Percentiles rank a stretch among this genome's conserved stretches.
phyloP scores from a whole-genome alignment of 225 moss, liverwort and hornwort species.

The Sphagnum tenellum region DNA sequence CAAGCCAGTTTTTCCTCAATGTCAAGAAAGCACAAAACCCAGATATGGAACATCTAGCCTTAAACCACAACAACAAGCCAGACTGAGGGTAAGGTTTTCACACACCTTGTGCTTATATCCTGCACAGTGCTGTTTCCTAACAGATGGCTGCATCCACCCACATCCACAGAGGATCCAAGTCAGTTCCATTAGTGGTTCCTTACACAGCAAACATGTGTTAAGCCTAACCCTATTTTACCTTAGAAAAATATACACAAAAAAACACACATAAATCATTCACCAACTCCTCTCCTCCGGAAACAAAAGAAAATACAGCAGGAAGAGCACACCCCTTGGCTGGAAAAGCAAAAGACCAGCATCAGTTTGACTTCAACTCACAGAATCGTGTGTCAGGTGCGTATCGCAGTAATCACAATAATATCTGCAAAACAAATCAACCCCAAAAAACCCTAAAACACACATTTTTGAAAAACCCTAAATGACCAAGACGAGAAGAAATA shows the following conservation, averaged over 20 bases:
- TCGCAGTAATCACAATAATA: conserved; percentile 99
- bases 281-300: too few relatives aligned
- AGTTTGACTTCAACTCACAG: conserved; percentile 38
- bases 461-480: too few relatives aligned
- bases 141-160: conserved; percentile 71
- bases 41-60: not conserved
- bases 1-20: too few relatives aligned
- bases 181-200: not conserved
- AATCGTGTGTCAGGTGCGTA: conserved; percentile 96
- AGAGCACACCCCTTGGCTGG: too few relatives aligned
- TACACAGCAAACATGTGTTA: too few relatives aligned
- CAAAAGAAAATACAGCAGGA: too few relatives aligned
- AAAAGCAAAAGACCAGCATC: not conserved
- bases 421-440: conserved; percentile 21
- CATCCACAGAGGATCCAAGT: not conserved
- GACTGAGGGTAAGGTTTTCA: not conserved
- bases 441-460: too few relatives aligned
- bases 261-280: too few relatives aligned
- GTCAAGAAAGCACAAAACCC: not conserved
- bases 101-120: conserved; percentile 96
- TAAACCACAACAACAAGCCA: not conserved
- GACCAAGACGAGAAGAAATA: too few relatives aligned
- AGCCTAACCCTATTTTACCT: too few relatives aligned
- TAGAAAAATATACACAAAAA: too few relatives aligned
- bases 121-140: conserved; percentile 96